These are phyloP conservation scores for Bruguiera parviflora DNA, from an alignment of 345 rosid species.

Conservation along the genomic window DNA sequence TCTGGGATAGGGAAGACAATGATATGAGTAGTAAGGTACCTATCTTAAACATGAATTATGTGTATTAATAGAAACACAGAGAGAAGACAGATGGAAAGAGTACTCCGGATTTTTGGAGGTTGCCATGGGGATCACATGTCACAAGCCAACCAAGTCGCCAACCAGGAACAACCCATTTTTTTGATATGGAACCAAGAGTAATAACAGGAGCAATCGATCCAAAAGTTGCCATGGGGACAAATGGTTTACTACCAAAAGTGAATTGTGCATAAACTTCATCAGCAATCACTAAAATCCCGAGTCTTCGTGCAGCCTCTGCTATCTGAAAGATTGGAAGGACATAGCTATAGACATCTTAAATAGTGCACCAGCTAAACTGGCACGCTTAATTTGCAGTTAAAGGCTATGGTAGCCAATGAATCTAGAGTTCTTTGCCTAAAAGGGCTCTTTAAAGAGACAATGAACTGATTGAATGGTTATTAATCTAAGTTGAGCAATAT, in stretches of 20 bases:
- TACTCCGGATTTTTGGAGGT: slow-evolving; percentile 17
- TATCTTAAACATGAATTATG: too few relatives aligned
- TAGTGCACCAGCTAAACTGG: too few relatives aligned
- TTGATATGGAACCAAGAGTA: slow-evolving; percentile 24
- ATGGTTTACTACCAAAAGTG: slow-evolving; percentile 20
- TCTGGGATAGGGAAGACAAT: too few relatives aligned
- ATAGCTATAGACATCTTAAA: too few relatives aligned
- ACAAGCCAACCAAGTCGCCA: slow-evolving; percentile 32
- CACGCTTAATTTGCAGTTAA: too few relatives aligned
- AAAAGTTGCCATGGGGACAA: slow-evolving; percentile 25
- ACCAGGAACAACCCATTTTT: slow-evolving; percentile 31
- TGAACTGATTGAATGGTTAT: too few relatives aligned
- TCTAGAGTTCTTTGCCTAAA: too few relatives aligned
- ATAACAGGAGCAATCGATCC: slow-evolving; percentile 20
- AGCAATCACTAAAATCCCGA: slow-evolving; percentile 25
- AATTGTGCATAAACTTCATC: slow-evolving; percentile 26
- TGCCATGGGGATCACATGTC: slow-evolving; percentile 21
- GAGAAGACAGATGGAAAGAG: not conserved
- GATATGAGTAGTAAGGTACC: too few relatives aligned
- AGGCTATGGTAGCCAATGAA: too few relatives aligned
- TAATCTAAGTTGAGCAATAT: too few relatives aligned
- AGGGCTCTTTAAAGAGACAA: too few relatives aligned
- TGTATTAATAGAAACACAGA: too few relatives aligned
- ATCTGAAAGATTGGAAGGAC: not conserved
- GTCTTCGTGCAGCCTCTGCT: slow-evolving; percentile 23